Base-by-base conservation (phyloP, 495 filamentous ascomycete species). In the Aspergillus affinis region DNA sequence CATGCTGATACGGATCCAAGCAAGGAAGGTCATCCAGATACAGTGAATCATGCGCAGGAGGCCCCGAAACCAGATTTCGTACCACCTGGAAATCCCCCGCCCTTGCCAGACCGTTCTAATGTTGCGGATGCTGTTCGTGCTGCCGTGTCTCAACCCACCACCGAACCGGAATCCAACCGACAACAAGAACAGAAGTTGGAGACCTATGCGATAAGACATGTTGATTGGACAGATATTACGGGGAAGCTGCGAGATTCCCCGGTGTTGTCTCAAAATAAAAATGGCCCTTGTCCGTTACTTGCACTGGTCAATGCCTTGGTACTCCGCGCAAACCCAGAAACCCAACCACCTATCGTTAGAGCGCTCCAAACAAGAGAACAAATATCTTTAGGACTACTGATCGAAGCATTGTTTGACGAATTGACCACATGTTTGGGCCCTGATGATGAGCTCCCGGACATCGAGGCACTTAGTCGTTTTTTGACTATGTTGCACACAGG, bases 281-380 rank as follows among this genome's bases (percentile, higher is more conserved):
- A 98, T 68, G 93, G 93, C 2, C 94, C 94, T 13, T 98, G 94
- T 67, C 94, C 94, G 8, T 77, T 98, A 7, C 85, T 98, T 20
- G 94, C 94, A 3, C 82, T 98, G 1, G 93, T 98, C 54, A 98
- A 98, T 70, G 93, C 93, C 0, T 79, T 98, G 21, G 87, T 89
- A 0, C 77, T 98, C 21, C 90, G 90, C 10, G 91, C 92, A 2
- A 85, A 87, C 26, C 78, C 84, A 8, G 79, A 80, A 15, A 27
- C 70, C 1, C 80, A 85, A 29, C 89, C 91, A 4, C 86, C 86
- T 9, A 84, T 98, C 41, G 81, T 91, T 4, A 88, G 90, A 56
- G 87, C 87, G 3, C 75, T 98, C 13, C 76, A 85, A 52, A 86
- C 83, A 6, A 86, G 92, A 49, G 94, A 98, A 70, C 90, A 96